phyloP scores from a whole-genome alignment of 805 yeast genomes.

The Ogataea angusta region DNA sequence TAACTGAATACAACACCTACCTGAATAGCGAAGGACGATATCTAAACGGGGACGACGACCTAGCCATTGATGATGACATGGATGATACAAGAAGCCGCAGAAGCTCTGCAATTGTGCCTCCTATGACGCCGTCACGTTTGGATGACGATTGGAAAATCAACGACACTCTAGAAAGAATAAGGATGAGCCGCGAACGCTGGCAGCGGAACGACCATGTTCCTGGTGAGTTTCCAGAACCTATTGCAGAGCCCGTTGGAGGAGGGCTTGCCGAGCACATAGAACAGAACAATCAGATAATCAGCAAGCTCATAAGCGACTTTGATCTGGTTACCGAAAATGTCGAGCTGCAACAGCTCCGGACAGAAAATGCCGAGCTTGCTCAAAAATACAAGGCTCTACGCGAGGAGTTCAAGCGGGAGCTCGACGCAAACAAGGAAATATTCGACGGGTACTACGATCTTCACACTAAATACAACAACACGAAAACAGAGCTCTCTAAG shows the following conservation, averaged over 20 bases:
- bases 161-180: slow-evolving; percentile 23
- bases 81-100: slow-evolving; percentile 15
- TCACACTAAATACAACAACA: slow-evolving; percentile 16
- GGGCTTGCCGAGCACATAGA: slow-evolving; percentile 7
- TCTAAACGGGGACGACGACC: slow-evolving; percentile 27
- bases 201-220: slow-evolving; percentile 9
- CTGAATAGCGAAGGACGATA: slow-evolving; percentile 19
- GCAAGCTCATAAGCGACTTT: slow-evolving; percentile 12
- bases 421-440: slow-evolving; percentile 23
- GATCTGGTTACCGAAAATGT: slow-evolving; percentile 14
- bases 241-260: background rate
- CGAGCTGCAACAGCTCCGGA: slow-evolving; percentile 12
- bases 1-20: slow-evolving; percentile 13
- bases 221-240: slow-evolving; percentile 16
- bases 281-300: slow-evolving; percentile 13
- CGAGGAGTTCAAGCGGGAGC: slow-evolving; percentile 24
- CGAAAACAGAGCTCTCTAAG: slow-evolving; percentile 4
- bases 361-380: slow-evolving; percentile 17
- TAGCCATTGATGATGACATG: slow-evolving; percentile 9
- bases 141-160: slow-evolving; percentile 20
- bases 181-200: slow-evolving; percentile 16
- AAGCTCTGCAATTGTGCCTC: slow-evolving; percentile 20
- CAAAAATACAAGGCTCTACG: slow-evolving; percentile 20
- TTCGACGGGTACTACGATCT: slow-evolving; percentile 27
- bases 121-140: slow-evolving; percentile 17